A percentile compares a stretch with the other conserved stretches of the same genome.
Evolutionary conservation across 2,329 filamentous ascomycete species (phyloP).

Genomic region (Cladosporium sp.): DNA sequence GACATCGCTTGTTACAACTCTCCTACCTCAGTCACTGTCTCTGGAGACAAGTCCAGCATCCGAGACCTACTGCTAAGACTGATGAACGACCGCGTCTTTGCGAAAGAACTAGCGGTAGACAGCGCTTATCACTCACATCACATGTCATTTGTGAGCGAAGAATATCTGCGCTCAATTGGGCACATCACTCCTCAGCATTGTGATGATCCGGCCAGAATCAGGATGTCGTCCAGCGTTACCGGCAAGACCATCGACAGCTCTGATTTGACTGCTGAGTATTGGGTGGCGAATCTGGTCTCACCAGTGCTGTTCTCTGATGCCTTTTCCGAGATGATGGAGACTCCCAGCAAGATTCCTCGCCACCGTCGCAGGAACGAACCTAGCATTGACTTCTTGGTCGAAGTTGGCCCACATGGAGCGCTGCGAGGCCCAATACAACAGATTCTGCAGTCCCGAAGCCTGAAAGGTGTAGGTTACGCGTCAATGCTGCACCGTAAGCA

Average conservation of each 20-base stretch:
- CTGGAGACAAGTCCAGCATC: conserved; percentile 39
- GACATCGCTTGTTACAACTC: neutral
- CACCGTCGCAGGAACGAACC: neutral
- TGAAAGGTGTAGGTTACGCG: neutral
- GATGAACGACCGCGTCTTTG: neutral
- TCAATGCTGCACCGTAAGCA: neutral
- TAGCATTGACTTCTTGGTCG: neutral
- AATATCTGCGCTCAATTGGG: neutral
- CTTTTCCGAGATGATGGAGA: too few relatives aligned
- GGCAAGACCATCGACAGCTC: neutral
- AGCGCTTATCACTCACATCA: conserved; percentile 50
- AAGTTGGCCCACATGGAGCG: neutral
- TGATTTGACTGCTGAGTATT: neutral
- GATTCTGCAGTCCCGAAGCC: neutral
- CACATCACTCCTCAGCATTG: neutral
- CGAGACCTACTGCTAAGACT: neutral
- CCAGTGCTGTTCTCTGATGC: neutral
- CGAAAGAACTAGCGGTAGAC: conserved; percentile 41
- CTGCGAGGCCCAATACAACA: neutral
- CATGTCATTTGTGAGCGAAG: conserved; percentile 14
- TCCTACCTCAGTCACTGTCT: conserved; percentile 46
- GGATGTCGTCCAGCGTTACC: neutral
- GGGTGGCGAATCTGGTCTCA: neutral
- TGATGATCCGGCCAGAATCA: too few relatives aligned
- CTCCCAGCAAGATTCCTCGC: neutral